These are phyloP conservation scores for Penicillium malachiteum DNA, from an alignment of 495 filamentous ascomycete genomes.

Conservation along the genomic window DNA sequence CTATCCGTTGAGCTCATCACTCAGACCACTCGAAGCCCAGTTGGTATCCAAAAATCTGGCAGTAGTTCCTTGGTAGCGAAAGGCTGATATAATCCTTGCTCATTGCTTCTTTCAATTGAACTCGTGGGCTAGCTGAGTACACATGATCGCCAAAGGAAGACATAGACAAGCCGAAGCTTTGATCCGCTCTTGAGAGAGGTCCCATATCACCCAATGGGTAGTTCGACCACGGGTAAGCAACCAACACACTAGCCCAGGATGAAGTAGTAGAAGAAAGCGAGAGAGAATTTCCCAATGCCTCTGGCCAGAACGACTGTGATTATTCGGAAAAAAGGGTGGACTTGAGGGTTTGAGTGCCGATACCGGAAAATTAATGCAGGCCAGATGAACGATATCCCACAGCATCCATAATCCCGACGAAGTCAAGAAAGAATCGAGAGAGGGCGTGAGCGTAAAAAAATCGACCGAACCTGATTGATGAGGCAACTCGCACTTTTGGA, in stretches of 20 bases:
- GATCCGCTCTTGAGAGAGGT: conserved; percentile 95
- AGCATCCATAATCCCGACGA: conserved; percentile 17
- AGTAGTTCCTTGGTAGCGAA: conserved; percentile 18
- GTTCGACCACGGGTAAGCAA: background rate
- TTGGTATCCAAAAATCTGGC: conserved; percentile 16
- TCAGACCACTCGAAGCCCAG: conserved; percentile 18
- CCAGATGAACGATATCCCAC: conserved; percentile 21
- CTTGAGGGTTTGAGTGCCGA: conserved; percentile 19
- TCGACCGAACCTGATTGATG: conserved; percentile 36
- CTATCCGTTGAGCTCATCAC: conserved; percentile 34
- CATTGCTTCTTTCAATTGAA: conserved; percentile 1
- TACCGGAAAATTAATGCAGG: conserved; percentile 8
- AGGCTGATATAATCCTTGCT: conserved; percentile 32
- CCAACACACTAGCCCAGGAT: background rate
- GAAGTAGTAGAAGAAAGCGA: background rate
- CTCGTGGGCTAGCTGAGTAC: background rate
- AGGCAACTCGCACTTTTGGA: background rate
- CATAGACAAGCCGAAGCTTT: conserved; percentile 91
- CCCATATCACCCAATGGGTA: conserved; percentile 44
- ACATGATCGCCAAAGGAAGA: conserved; percentile 6
- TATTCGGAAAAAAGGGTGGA: conserved; percentile 1
- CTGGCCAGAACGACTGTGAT: conserved; percentile 10
- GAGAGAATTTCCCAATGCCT: background rate
- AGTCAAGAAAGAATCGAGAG: conserved; percentile 19
- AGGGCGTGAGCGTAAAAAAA: conserved; percentile 36